Evolutionary conservation across 75 land plant genomes (phyloP).

Genomic region (Adiantum capillusveneris): DNA sequence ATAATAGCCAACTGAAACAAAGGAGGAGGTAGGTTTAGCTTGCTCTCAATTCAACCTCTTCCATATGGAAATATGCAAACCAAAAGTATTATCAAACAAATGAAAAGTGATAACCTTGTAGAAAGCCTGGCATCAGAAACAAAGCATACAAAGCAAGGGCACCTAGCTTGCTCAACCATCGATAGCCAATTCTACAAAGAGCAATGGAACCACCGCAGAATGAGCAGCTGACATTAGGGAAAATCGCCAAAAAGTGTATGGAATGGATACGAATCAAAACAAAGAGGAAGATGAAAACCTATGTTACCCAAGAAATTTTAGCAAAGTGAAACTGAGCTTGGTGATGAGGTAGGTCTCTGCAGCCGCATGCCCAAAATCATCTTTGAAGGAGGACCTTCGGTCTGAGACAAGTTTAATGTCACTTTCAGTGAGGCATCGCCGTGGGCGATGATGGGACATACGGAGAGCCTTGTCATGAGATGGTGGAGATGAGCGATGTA

Average conservation of each 20-base stretch:
- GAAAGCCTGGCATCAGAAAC: slow-evolving; percentile 83
- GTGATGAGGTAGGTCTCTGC: slow-evolving; percentile 73
- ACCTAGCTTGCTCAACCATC: slow-evolving; percentile 71
- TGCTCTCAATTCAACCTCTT: neutral
- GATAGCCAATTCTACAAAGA: slow-evolving; percentile 74
- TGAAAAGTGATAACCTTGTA: slow-evolving; percentile 43
- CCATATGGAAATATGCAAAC: too few relatives aligned
- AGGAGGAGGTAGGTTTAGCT: slow-evolving; percentile 2
- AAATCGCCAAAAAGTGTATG: too few relatives aligned
- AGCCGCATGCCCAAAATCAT: slow-evolving; percentile 64
- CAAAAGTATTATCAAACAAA: too few relatives aligned
- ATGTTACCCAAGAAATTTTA: slow-evolving; percentile 69
- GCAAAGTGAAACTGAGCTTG: slow-evolving; percentile 50
- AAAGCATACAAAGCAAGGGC: slow-evolving; percentile 71
- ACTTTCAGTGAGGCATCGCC: too few relatives aligned
- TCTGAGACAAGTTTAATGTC: too few relatives aligned
- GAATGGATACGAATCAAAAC: too few relatives aligned
- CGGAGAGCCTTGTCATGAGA: too few relatives aligned
- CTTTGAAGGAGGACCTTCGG: slow-evolving; percentile 26
- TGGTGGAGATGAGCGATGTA: too few relatives aligned
- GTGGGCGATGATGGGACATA: too few relatives aligned
- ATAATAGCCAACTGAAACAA: slow-evolving; percentile 67
- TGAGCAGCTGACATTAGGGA: too few relatives aligned
- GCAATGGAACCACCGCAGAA: too few relatives aligned
- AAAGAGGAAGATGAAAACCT: neutral